These are phyloP conservation scores for Pichia membranifaciens DNA, from an alignment of 805 yeast genomes.

Conservation along the genomic window DNA sequence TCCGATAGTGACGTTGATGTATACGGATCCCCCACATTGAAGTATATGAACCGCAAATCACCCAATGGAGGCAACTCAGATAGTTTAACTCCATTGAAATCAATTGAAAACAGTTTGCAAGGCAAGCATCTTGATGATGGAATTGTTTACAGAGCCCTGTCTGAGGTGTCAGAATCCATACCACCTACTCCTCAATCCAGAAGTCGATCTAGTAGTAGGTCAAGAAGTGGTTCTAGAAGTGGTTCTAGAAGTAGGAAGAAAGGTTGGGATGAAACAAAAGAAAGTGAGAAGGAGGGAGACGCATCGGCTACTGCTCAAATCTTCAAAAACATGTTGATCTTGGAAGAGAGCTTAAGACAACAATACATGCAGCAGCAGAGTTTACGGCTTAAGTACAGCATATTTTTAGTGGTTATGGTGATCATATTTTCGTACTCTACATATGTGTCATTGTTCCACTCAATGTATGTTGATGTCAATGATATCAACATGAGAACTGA, in stretches of 20 bases:
- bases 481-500: background rate
- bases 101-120: background rate
- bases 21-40: conserved; percentile 18
- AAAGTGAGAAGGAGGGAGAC: conserved; percentile 16
- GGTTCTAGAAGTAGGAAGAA: conserved; percentile 9
- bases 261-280: conserved; percentile 6
- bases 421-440: conserved; percentile 30
- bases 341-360: conserved; percentile 79
- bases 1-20: conserved; percentile 22
- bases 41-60: conserved; percentile 10
- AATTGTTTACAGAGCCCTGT: conserved; percentile 4
- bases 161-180: background rate
- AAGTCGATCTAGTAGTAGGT: conserved; percentile 3
- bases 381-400: conserved; percentile 55
- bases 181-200: conserved; percentile 1
- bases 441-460: conserved; percentile 30
- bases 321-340: conserved; percentile 70
- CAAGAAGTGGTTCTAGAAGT: conserved; percentile 15
- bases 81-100: background rate
- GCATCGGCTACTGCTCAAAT: conserved; percentile 51
- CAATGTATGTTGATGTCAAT: background rate
- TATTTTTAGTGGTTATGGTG: conserved; percentile 33
- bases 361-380: conserved; percentile 71
- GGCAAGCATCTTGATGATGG: conserved; percentile 8
- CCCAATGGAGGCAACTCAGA: background rate